phyloP scores from a whole-genome alignment of 225 moss, liverwort and hornwort genomes.

The Bryoerythrophyllum caledonicum region DNA sequence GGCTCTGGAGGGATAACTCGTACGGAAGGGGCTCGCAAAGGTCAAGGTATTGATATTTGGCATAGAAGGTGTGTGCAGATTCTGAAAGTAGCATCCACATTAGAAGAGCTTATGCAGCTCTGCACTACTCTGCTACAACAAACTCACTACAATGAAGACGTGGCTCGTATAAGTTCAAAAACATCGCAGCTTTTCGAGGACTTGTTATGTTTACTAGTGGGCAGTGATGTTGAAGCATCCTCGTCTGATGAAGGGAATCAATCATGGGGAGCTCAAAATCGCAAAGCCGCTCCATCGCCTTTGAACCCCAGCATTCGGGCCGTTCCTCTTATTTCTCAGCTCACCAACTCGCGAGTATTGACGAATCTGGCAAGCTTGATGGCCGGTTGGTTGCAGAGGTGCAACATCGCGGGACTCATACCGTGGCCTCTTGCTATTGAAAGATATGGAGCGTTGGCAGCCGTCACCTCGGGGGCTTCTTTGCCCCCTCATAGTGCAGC shows the following conservation, averaged over 20 bases:
- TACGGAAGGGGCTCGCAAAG: conserved; percentile 33
- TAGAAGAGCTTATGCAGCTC: conserved; percentile 80
- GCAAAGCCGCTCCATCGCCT: conserved; percentile 34
- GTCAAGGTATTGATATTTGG: conserved; percentile 33
- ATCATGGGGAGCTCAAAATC: conserved; percentile 46
- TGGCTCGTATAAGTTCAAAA: conserved; percentile 61
- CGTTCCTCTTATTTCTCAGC: conserved; percentile 69
- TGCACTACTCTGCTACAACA: conserved; percentile 47
- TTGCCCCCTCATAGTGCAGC: conserved; percentile 55
- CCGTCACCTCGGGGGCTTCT: conserved; percentile 73
- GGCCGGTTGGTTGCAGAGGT: conserved; percentile 96
- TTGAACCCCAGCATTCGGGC: conserved; percentile 55
- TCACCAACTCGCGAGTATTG: conserved; percentile 74
- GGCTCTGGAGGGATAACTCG: conserved; percentile 16
- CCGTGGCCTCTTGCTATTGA: conserved; percentile 63
- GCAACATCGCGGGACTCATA: conserved; percentile 62
- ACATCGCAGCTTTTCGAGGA: conserved; percentile 89
- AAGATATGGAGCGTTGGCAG: conserved; percentile 81
- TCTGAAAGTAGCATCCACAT: conserved; percentile 58
- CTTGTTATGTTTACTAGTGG: conserved; percentile 67
- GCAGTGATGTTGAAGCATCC: conserved; percentile 58
- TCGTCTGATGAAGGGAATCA: conserved; percentile 61
- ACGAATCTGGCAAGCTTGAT: conserved; percentile 80
- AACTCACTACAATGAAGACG: conserved; percentile 82
- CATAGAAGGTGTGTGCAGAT: conserved; percentile 64